A percentile compares a stretch with the other conserved stretches of the same genome.
Evolutionary conservation across 2,329 filamentous ascomycete species (phyloP).

Genomic region (Rhynchosporium agropyri): DNA sequence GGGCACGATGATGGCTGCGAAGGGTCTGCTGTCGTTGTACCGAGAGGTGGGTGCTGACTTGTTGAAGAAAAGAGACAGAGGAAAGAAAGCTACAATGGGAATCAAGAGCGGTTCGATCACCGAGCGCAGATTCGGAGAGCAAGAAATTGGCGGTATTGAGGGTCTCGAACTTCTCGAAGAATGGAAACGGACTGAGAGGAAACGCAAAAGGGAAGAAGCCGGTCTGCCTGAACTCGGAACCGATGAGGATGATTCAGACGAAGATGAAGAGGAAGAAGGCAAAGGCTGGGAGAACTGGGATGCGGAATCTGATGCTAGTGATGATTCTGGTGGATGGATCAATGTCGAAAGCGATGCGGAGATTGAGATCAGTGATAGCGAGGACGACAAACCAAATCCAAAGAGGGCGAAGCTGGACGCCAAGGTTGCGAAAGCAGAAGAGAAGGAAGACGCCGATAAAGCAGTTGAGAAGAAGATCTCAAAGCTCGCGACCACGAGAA

Average conservation of each 20-base stretch:
- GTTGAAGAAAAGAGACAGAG: constrained; percentile 85
- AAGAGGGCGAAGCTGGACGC: constrained; percentile 63
- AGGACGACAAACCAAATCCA: constrained; percentile 69
- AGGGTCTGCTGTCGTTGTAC: constrained; percentile 87
- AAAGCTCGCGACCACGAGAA: constrained; percentile 86
- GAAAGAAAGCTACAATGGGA: constrained; percentile 86
- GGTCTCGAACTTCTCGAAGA: constrained; percentile 88
- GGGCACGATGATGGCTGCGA: constrained; percentile 98
- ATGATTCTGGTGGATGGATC: constrained; percentile 88
- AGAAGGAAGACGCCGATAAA: constrained; percentile 49
- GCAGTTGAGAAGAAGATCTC: constrained; percentile 53
- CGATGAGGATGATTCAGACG: constrained; percentile 62
- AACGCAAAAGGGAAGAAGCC: constrained; percentile 69
- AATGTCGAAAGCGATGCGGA: constrained; percentile 82
- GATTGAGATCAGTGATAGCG: constrained; percentile 74
- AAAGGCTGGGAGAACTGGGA: constrained; percentile 41
- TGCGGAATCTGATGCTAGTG: constrained; percentile 53
- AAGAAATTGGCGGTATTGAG: constrained; percentile 80
- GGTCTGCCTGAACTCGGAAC: constrained; percentile 64
- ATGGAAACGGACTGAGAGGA: constrained; percentile 90
- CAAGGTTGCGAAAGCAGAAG: constrained; percentile 45
- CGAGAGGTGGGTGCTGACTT: constrained; percentile 88
- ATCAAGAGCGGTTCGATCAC: constrained; percentile 75
- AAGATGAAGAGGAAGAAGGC: constrained; percentile 45
- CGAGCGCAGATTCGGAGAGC: constrained; percentile 80